Evolutionary conservation across 257 asterid genomes (phyloP).

Genomic region (Craterostigma plantagineum): DNA sequence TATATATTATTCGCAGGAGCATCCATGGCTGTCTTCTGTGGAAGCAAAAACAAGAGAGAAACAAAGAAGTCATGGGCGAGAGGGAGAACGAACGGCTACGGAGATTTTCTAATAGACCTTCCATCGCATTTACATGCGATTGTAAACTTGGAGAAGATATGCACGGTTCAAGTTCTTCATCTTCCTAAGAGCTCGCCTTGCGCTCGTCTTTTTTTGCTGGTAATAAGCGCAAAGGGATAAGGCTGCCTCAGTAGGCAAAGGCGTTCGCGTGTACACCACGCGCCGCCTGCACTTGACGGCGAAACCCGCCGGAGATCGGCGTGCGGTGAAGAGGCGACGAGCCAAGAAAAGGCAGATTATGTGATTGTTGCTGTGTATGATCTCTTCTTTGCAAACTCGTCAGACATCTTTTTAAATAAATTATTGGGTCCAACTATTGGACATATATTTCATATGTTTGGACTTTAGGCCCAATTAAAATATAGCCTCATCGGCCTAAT

Average conservation of each 20-base stretch:
- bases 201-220: slow-evolving; percentile 22
- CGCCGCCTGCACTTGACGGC: slow-evolving; percentile 19
- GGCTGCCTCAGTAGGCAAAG: slow-evolving; percentile 25
- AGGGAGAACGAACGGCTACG: slow-evolving; percentile 29
- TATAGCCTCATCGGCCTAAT: too few species aligned
- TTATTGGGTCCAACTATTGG: too few species aligned
- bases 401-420: too few species aligned
- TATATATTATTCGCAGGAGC: slow-evolving; percentile 27
- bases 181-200: slow-evolving; percentile 30
- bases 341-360: too few species aligned
- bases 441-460: too few species aligned
- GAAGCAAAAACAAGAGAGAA: slow-evolving; percentile 10
- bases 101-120: slow-evolving; percentile 47
- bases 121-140: slow-evolving; percentile 82
- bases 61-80: slow-evolving; percentile 28
- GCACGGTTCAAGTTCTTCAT: slow-evolving; percentile 22
- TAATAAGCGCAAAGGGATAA: slow-evolving; percentile 15
- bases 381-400: too few species aligned
- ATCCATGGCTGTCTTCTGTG: slow-evolving; percentile 31
- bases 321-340: too few species aligned
- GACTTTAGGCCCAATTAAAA: too few species aligned
- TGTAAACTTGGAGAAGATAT: slow-evolving; percentile 41
- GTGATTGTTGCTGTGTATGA: too few species aligned
- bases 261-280: slow-evolving; percentile 24
- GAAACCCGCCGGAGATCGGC: background rate